A percentile compares a stretch with the other conserved stretches of the same genome.
Evolutionary conservation across 2,329 filamentous ascomycete species (phyloP).

Genomic region (Colletotrichum sp.): DNA sequence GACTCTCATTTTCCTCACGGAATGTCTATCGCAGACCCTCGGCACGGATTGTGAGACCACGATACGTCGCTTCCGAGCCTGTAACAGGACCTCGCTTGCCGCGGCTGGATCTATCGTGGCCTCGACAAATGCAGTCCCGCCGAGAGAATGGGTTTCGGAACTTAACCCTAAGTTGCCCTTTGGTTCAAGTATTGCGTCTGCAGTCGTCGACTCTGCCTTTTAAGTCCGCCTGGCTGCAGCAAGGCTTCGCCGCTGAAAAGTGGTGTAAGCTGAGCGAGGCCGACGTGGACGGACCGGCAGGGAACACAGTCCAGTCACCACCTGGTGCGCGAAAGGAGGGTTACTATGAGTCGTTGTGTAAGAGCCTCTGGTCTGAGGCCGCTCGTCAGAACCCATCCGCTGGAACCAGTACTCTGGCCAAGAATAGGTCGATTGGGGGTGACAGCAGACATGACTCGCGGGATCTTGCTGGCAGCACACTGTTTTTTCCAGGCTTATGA

Average conservation of each 20-base stretch:
- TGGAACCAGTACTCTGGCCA: slow-evolving; percentile 66
- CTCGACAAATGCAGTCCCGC: slow-evolving; percentile 34
- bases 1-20: slow-evolving; percentile 73
- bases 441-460: slow-evolving; percentile 30
- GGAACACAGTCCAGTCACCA: slow-evolving; percentile 63
- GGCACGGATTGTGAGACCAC: slow-evolving; percentile 39
- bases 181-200: slow-evolving; percentile 77
- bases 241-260: slow-evolving; percentile 57
- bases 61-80: slow-evolving; percentile 67
- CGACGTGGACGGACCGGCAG: slow-evolving; percentile 50
- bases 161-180: slow-evolving; percentile 92
- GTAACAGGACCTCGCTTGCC: slow-evolving; percentile 58
- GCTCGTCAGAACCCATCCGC: slow-evolving; percentile 75
- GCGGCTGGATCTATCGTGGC: slow-evolving; percentile 49
- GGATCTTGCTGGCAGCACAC: slow-evolving; percentile 25
- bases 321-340: slow-evolving; percentile 58
- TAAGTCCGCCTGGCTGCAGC: slow-evolving; percentile 50
- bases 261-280: slow-evolving; percentile 32
- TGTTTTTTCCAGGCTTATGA: background rate
- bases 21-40: slow-evolving; percentile 61
- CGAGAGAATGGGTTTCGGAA: slow-evolving; percentile 77
- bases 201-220: slow-evolving; percentile 73
- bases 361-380: slow-evolving; percentile 74
- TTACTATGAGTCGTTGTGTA: slow-evolving; percentile 78
- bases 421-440: slow-evolving; percentile 40